Conservation (phyloP, 805 yeast species). For the Cyberlindnera americana region DNA sequence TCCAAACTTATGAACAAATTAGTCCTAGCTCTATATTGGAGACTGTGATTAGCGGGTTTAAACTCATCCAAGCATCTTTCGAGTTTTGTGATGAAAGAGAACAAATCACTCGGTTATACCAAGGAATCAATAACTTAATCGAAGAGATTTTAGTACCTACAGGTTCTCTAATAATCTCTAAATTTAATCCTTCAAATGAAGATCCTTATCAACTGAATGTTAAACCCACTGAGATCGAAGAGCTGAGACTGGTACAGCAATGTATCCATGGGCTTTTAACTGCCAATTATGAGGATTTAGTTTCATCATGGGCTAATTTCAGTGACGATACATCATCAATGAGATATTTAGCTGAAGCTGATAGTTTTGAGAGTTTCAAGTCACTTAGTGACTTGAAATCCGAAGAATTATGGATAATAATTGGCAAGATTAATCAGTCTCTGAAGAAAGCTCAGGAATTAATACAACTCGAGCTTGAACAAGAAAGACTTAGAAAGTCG, state of each 20-base stretch:
- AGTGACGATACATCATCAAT: not conserved
- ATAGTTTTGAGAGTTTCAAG: conserved; percentile 13
- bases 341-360: conserved; percentile 20
- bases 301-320: conserved; percentile 12
- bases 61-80: conserved; percentile 12
- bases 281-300: conserved; percentile 4
- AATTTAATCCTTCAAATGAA: conserved; percentile 8
- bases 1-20: conserved; percentile 24
- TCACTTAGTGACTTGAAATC: not conserved
- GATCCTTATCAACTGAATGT: conserved; percentile 10
- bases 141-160: conserved; percentile 1
- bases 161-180: conserved; percentile 1
- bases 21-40: conserved; percentile 25
- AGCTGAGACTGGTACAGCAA: conserved; percentile 12
- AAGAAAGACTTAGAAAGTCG: conserved; percentile 10
- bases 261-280: conserved; percentile 13
- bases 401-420: conserved; percentile 18
- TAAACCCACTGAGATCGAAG: conserved; percentile 12
- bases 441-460: conserved; percentile 23
- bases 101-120: conserved; percentile 12
- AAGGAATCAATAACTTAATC: conserved; percentile 2
- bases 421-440: conserved; percentile 9
- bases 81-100: conserved; percentile 17
- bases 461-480: conserved; percentile 14
- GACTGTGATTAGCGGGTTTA: conserved; percentile 11